Base-by-base conservation (phyloP, 805 yeast genomes). In the Ogataea kodamae region DNA sequence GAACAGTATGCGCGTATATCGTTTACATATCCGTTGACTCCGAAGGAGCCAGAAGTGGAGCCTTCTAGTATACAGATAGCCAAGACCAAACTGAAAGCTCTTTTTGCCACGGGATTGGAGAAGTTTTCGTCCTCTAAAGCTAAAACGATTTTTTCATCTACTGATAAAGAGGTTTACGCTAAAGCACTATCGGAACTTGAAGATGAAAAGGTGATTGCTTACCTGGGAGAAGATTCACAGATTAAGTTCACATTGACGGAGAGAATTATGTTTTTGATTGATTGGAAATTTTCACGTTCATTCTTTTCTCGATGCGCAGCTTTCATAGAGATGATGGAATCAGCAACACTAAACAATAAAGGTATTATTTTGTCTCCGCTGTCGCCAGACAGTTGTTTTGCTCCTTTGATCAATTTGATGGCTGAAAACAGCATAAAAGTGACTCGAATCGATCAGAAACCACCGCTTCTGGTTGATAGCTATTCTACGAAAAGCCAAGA, bases 401-500 rank as follows among this genome's bases (percentile, higher is more conserved):
- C 81, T 10, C 59, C 77, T 2, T 51, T 87, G 10, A 52, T 86
- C 26, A 78, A 80, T 33, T 51, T 76, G 20, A 45, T 81, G 11
- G 70, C 78, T 3, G 54, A 61, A 5, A 49, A 57, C 4, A 52
- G 57, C 10, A 43, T 78, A 4, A 52, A 59, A 7, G 42, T 80
- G 3, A 67, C 68, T 4, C 65, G 81, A 27, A 67, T 83, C 14
- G 85, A 83, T 45, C 70, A 71, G 33, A 59, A 69, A 7, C 67
- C 74, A 37, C 67, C 62, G 10, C 56, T 57, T 13, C 54, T 70
- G n/a, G 66, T 73, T 32, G 65, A 69, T 21, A 80, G 85, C 9
- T 89, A 88, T 52, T 81, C 81, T 23, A 82, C 96, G 1, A 70
- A 96, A 42, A 65, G 75, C 12, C 72, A 84, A 24, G 94, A 85